Evolutionary conservation across 257 asterid genomes (phyloP).

Genomic region (Solanum ossicruentum): DNA sequence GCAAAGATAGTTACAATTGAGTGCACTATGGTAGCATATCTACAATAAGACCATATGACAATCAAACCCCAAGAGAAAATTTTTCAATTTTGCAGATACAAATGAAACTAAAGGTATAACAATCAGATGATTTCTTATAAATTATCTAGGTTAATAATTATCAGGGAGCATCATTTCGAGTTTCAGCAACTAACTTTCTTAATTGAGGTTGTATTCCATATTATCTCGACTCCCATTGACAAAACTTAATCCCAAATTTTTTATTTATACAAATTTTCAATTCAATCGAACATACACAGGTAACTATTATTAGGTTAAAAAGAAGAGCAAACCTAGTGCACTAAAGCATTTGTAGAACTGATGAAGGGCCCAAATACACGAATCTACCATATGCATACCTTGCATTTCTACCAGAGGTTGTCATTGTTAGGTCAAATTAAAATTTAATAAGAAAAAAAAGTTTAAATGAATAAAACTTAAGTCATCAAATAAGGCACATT

Average conservation of each 20-base stretch:
- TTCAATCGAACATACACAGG: background rate
- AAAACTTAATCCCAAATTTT: background rate
- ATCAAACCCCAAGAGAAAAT: background rate
- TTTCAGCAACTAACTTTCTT: background rate
- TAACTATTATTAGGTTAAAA: background rate
- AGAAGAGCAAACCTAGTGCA: too few species aligned
- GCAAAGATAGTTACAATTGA: background rate
- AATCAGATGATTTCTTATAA: background rate
- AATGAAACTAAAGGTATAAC: background rate
- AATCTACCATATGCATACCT: too few species aligned
- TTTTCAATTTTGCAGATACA: background rate
- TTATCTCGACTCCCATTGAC: background rate
- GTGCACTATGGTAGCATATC: background rate
- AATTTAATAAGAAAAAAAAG: background rate
- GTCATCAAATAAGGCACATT: background rate
- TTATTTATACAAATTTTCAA: background rate
- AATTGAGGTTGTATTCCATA: background rate
- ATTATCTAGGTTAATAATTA: background rate
- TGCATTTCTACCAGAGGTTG: too few species aligned
- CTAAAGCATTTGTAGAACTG: accelerated
- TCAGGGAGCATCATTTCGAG: background rate
- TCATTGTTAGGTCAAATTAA: background rate
- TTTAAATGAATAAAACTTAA: background rate
- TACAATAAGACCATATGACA: background rate
- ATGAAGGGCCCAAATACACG: too few species aligned